Base-by-base conservation (phyloP, 192 early-diverging fungal genomes). In the Dispira simplex region DNA sequence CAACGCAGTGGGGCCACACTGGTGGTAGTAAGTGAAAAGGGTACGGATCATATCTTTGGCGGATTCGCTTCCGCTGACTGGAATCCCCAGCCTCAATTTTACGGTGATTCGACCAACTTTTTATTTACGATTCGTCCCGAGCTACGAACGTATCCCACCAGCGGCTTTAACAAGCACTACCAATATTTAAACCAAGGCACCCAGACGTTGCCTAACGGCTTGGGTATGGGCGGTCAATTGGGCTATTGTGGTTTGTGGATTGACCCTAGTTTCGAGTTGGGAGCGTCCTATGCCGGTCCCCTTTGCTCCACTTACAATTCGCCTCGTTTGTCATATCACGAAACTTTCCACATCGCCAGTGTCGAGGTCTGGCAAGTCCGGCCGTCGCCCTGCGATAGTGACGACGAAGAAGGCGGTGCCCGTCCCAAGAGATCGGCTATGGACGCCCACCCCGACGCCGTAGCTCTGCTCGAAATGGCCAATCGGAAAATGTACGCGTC, bases 281-380 rank as follows among this genome's bases (percentile, higher is more conserved):
- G 88, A 11, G 74, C 81, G 59, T 85, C 85, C 2, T 75, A 74
- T 52, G 74, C 83, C 8, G 80, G 74, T 1, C 77, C 80, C 0
- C 49, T 73, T 20, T 83, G 83, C 46, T 78, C 88, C 0, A 90
- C 88, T 0, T 90, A 75, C 66, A 72, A 66, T 16, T 85, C 81
- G 8, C 78, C 75, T 28, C 74, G 66, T 27, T 67, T 90, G 27
- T 80, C 80, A 0, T 51, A 67, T 2, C 43, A 78, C 13, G 70
- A 77, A 32, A 71, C 82, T 11, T 90, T 90, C 66, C 64, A 65
- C 12, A 76, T 90, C 45, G 85, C 85, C 28, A 64, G 76, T 48
- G 72, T 87, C 27, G 88, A 90, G 76, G 88, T 78, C 3, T 90
- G 88, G 88, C 68, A 84, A 46, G 77, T 90, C 1, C 71, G 81